Conservation (phyloP, 176 grass and related monocot species). For the Musa schizocarpa region DNA sequence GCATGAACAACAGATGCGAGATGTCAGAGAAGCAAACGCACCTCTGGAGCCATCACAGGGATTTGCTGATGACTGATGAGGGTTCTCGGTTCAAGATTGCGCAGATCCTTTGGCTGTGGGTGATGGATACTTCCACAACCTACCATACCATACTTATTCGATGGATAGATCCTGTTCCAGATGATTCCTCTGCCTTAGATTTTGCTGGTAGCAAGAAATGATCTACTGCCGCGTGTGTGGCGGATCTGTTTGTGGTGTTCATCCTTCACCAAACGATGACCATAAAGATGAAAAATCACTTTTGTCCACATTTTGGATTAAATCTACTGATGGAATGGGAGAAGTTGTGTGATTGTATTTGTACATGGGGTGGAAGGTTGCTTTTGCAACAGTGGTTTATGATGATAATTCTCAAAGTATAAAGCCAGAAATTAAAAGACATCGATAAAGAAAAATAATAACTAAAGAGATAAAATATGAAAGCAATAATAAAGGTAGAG, state of each 20-base stretch:
- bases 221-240: background rate
- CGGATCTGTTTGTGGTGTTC: background rate
- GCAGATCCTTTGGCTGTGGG: no score
- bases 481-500: no score
- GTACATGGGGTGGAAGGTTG: no score
- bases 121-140: background rate
- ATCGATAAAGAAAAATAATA: no score
- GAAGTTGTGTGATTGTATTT: no score
- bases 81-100: background rate
- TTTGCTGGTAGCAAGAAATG: background rate
- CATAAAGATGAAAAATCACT: background rate
- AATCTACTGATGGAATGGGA: no score
- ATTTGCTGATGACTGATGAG: background rate
- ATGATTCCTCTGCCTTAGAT: background rate
- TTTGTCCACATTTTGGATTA: no score
- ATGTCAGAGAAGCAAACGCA: background rate
- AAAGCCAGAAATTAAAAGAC: no score
- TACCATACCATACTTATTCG: background rate
- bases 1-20: no score
- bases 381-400: no score
- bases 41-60: constrained; percentile 4
- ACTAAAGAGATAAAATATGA: no score
- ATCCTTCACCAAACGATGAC: background rate
- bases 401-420: no score
- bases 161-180: background rate